Percentiles rank a stretch among this genome's conserved stretches.
phyloP scores from a whole-genome alignment of 2,329 filamentous ascomycete species.

The Dothiorella sarmentorum region DNA sequence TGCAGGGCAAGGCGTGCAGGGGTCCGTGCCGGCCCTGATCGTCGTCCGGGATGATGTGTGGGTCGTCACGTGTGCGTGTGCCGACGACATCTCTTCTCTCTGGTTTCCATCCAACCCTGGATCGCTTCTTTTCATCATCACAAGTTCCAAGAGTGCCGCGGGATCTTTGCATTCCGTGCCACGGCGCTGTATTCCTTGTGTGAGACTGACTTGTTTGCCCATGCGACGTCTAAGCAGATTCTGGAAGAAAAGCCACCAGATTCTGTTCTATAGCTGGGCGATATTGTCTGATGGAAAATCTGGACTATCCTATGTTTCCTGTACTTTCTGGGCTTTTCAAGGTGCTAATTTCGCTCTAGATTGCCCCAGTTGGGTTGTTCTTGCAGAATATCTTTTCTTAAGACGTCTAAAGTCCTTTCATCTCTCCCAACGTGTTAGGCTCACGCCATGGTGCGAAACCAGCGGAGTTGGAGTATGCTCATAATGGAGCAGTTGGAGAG shows the following conservation, averaged over 20 bases:
- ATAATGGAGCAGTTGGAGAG: too few species aligned
- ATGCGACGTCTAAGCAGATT: constrained; percentile 5
- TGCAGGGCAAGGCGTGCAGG: constrained; percentile 6
- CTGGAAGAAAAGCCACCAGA: not conserved
- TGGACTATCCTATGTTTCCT: not conserved
- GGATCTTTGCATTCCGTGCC: not conserved
- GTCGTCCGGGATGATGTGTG: constrained; percentile 1
- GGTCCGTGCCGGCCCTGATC: constrained; percentile 4
- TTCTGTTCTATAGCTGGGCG: not conserved
- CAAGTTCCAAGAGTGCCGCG: constrained; percentile 5
- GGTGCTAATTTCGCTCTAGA: too few species aligned
- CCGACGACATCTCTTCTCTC: constrained; percentile 3
- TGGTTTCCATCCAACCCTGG: not conserved
- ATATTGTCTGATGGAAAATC: not conserved
- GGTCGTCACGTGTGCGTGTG: not conserved
- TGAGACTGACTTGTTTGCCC: not conserved
- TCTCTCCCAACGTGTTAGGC: too few species aligned
- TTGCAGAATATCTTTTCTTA: too few species aligned
- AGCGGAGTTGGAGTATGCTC: too few species aligned
- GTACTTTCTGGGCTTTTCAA: not conserved
- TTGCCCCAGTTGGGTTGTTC: too few species aligned
- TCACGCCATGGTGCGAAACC: too few species aligned
- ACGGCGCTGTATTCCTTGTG: constrained; percentile 5
- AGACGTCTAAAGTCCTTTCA: too few species aligned
- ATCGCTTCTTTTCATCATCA: not conserved